Evolutionary conservation across 2,329 filamentous ascomycete species (phyloP).

Genomic region (Bipolaris victoriae): DNA sequence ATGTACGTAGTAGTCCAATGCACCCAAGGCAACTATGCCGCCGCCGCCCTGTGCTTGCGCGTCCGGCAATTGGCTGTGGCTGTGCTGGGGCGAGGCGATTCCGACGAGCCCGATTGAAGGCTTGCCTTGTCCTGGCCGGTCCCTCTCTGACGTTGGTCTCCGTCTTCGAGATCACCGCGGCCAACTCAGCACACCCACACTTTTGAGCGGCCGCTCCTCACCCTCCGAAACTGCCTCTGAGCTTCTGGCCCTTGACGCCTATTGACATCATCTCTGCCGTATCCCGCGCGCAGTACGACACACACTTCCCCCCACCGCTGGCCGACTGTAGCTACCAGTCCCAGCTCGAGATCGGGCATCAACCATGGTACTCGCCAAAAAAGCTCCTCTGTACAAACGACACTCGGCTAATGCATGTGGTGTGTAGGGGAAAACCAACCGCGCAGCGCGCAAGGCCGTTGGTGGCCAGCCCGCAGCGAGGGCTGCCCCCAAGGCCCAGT

Average conservation of each 20-base stretch:
- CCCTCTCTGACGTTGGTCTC: conserved; percentile 17
- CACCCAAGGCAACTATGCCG: background rate
- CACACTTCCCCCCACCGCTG: conserved; percentile 18
- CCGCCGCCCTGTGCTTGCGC: conserved; percentile 9
- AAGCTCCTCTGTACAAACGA: conserved; percentile 7
- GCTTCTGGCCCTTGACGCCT: conserved; percentile 7
- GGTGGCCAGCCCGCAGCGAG: conserved; percentile 53
- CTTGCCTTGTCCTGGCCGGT: background rate
- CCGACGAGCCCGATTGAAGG: conserved; percentile 15
- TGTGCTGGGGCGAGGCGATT: conserved; percentile 18
- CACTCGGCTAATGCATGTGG: conserved; percentile 25
- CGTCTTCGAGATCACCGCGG: conserved; percentile 6
- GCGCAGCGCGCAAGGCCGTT: conserved; percentile 61
- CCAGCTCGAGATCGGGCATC: conserved; percentile 42
- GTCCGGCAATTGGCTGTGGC: conserved; percentile 23
- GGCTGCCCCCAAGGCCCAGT: conserved; percentile 59
- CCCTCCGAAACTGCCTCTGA: background rate
- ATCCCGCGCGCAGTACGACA: conserved; percentile 9
- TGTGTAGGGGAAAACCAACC: conserved; percentile 61
- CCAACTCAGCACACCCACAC: conserved; percentile 17
- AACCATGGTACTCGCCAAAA: conserved; percentile 41
- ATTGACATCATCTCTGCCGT: conserved; percentile 3
- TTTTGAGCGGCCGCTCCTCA: conserved; percentile 15
- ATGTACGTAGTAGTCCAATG: background rate
- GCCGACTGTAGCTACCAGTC: conserved; percentile 18